Conservation (phyloP, 306 rosid species). For the Ochetophila trinervis region DNA sequence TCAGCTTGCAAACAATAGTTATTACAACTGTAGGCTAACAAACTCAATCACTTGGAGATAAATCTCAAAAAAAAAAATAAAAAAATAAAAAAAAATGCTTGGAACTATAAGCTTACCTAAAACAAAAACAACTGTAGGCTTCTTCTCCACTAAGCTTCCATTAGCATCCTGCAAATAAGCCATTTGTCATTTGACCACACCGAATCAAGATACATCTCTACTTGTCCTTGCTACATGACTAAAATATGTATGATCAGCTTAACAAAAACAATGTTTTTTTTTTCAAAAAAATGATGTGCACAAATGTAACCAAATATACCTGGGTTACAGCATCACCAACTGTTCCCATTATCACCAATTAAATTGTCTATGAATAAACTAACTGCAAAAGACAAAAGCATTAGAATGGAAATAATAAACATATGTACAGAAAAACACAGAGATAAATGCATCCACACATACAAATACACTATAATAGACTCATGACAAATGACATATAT, state of each 20-base stretch:
- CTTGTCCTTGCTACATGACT: not conserved
- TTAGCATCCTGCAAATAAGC: constrained; percentile 46
- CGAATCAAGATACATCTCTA: not conserved
- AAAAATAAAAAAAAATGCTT: no score
- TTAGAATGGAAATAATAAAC: not conserved
- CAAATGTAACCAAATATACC: constrained; percentile 41
- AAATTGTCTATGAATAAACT: constrained; percentile 20
- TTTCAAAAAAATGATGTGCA: constrained; percentile 6
- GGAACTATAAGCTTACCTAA: constrained; percentile 58
- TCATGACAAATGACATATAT: not conserved
- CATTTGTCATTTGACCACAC: not conserved
- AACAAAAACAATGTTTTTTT: not conserved
- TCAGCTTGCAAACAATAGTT: constrained; percentile 1
- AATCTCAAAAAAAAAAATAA: constrained; percentile 2
- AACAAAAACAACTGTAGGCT: constrained; percentile 86
- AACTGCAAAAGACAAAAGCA: constrained; percentile 28
- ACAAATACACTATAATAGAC: not conserved
- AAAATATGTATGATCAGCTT: not conserved
- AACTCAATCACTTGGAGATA: constrained; percentile 6
- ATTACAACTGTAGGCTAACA: constrained; percentile 6
- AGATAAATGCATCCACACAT: not conserved
- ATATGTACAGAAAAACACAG: not conserved
- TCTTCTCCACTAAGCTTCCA: constrained; percentile 55
- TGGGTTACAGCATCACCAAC: constrained; percentile 54
- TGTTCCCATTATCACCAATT: constrained; percentile 64